Conservation (phyloP, 2,329 filamentous ascomycete species). For the Fusarium domesticum region DNA sequence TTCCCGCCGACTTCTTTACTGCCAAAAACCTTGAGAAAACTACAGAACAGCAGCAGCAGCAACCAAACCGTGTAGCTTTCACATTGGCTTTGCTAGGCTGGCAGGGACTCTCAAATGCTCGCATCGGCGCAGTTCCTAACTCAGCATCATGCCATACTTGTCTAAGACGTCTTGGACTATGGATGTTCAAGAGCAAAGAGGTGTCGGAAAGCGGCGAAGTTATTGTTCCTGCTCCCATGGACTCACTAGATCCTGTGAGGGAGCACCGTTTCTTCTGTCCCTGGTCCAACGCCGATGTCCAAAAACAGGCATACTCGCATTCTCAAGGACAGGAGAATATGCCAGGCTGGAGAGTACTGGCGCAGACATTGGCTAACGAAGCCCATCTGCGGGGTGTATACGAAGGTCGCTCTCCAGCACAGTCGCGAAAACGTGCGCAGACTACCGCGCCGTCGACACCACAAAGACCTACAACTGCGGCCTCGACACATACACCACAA, state of each 20-base stretch:
- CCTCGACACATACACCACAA: slow-evolving; percentile 15
- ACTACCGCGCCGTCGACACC: slow-evolving; percentile 22
- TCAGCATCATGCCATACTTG: slow-evolving; percentile 81
- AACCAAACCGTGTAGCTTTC: slow-evolving; percentile 60
- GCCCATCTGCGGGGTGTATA: slow-evolving; percentile 47
- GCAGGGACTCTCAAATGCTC: slow-evolving; percentile 59
- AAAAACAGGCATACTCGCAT: slow-evolving; percentile 44
- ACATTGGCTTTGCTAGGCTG: slow-evolving; percentile 71
- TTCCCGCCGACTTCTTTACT: slow-evolving; percentile 55
- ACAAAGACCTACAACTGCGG: slow-evolving; percentile 15
- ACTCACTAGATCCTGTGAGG: slow-evolving; percentile 63
- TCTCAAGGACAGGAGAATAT: slow-evolving; percentile 36
- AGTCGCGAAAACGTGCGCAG: slow-evolving; percentile 10
- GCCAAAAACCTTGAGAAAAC: slow-evolving; percentile 11
- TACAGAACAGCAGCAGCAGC: slow-evolving; percentile 5
- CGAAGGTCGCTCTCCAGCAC: slow-evolving; percentile 29
- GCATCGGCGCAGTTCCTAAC: slow-evolving; percentile 62
- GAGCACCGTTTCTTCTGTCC: slow-evolving; percentile 84
- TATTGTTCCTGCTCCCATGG: slow-evolving; percentile 59
- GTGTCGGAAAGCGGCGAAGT: slow-evolving; percentile 53
- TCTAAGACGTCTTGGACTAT: slow-evolving; percentile 82
- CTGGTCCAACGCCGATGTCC: slow-evolving; percentile 65
- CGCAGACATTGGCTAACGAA: slow-evolving; percentile 57
- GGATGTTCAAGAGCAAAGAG: slow-evolving; percentile 84
- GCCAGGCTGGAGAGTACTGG: slow-evolving; percentile 55